Evolutionary conservation across 73 alveolate species (phyloP), one percentile per base, ranked within the genome.

Genomic region (Blepharisma stoltei): DNA sequence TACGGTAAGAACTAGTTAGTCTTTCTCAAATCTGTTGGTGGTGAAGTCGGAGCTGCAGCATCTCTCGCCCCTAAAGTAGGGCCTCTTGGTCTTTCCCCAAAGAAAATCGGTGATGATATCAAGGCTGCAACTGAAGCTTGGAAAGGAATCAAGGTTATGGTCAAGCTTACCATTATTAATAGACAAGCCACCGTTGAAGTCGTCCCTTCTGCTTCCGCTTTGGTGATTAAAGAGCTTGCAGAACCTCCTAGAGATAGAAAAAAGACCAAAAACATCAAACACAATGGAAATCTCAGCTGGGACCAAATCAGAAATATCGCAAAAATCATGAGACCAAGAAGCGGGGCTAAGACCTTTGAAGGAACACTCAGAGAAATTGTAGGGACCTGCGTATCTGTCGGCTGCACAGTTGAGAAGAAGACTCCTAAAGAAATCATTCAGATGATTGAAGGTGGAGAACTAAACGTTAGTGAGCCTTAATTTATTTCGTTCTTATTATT

Each of bases 171-270:
- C 67, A 78, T 83, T 73, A 71, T 76, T 76, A 75, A 71, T 73
- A 81, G 92, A 81, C 75, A 84, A 75, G 87, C 85, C 77, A 80
- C 80, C 45, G 89, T 82, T 37, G 67, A 84, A 21, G 78, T 86
- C 78, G 48, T 83, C 14, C 91, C 91, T 55, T 82, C 93, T 11
- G 73, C 91, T 54, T 70, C 88, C 54, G 93, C 93, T 20, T 67
- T 83, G 43, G 71, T 86, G 46, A 86, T 86, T 44, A 86, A 76
- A 67, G 93, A 78, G 49, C 70, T 86, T 45, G 85, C 82, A 83
- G 90, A 85, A 78, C 90, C 87, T 55, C 87, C 53, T 47, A 71
- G 93, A 76, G 91, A 86, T 75, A 82, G 93, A 83, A 86, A 80
- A 85, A 86, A 86, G 83, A 76, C 78, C 25, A 86, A 86, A 81